Conservation (phyloP, 2,329 filamentous ascomycete genomes). For the Ophiostoma sp. region DNA sequence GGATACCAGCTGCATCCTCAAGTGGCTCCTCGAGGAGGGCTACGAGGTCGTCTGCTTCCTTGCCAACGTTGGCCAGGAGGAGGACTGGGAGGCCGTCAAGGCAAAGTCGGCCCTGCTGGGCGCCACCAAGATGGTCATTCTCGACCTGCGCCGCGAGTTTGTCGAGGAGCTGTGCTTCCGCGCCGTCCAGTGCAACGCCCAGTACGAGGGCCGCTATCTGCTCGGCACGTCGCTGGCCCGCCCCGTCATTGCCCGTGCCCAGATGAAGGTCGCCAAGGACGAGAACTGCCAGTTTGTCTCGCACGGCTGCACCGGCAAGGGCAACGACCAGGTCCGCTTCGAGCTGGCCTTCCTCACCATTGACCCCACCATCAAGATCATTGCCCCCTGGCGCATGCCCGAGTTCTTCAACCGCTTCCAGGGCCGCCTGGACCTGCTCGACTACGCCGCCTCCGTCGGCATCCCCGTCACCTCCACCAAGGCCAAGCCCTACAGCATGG, state of each 20-base stretch:
- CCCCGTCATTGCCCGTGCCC: constrained; percentile 63
- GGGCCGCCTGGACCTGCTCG: constrained; percentile 66
- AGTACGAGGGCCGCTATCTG: constrained; percentile 56
- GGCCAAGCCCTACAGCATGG: constrained; percentile 62
- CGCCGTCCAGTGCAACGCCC: constrained; percentile 68
- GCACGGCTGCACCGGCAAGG: constrained; percentile 55
- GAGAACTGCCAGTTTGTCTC: constrained; percentile 40
- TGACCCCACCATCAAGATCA: constrained; percentile 62
- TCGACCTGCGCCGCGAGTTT: constrained; percentile 68
- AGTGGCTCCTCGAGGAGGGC: constrained; percentile 41
- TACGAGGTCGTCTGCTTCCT: constrained; percentile 59
- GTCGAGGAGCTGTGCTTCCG: constrained; percentile 76
- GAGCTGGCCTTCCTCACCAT: constrained; percentile 43
- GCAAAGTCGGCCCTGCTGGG: constrained; percentile 58
- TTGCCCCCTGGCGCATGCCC: constrained; percentile 69
- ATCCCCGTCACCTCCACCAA: constrained; percentile 71
- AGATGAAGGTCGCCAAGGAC: constrained; percentile 59
- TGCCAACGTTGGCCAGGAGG: constrained; percentile 70
- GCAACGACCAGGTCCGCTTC: constrained; percentile 31
- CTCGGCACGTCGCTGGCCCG: constrained; percentile 59
- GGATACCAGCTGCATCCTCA: constrained; percentile 30
- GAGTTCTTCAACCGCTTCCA: constrained; percentile 65
- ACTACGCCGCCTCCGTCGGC: constrained; percentile 61
- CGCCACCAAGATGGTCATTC: constrained; percentile 58
- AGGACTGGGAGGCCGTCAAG: constrained; percentile 68